A percentile compares a stretch with the other conserved stretches of the same genome.
phyloP scores from a whole-genome alignment of 78 protist species.

The Protostelium mycophagum region DNA sequence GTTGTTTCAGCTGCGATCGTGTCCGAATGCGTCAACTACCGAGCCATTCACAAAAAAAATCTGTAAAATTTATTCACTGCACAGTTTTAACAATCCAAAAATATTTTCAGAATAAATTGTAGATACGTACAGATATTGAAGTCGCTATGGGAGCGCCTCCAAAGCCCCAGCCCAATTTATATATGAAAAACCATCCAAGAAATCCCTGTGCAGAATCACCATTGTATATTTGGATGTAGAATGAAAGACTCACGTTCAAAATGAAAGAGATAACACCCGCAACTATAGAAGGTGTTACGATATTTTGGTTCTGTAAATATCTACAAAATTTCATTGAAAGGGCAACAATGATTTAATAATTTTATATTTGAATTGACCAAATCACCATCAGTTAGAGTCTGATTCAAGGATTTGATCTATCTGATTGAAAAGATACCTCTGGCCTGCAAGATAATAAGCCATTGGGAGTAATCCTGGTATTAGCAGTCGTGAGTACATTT shows the following conservation, averaged over 20 bases:
- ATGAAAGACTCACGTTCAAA: not conserved
- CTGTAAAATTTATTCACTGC: no score
- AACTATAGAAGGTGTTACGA: not conserved
- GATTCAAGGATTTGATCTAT: no score
- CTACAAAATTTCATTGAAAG: not conserved
- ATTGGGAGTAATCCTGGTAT: not conserved
- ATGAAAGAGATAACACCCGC: not conserved
- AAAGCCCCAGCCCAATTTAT: not conserved
- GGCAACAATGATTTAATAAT: no score
- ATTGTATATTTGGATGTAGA: not conserved
- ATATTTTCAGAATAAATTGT: no score
- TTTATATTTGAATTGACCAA: no score
- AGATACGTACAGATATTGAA: not conserved
- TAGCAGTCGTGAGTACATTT: not conserved
- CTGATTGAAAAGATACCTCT: no score
- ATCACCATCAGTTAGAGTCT: no score
- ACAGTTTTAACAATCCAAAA: no score
- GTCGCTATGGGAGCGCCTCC: not conserved
- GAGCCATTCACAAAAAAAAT: no score
- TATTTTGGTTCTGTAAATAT: not conserved
- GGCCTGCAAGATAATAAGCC: not conserved
- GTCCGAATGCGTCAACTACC: no score
- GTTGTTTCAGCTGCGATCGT: no score
- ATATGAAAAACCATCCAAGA: not conserved
- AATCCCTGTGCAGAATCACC: not conserved